Evolutionary conservation across 83 land plant species (phyloP), one percentile per base, ranked within the genome.

Genomic region (Thuja plicata): DNA sequence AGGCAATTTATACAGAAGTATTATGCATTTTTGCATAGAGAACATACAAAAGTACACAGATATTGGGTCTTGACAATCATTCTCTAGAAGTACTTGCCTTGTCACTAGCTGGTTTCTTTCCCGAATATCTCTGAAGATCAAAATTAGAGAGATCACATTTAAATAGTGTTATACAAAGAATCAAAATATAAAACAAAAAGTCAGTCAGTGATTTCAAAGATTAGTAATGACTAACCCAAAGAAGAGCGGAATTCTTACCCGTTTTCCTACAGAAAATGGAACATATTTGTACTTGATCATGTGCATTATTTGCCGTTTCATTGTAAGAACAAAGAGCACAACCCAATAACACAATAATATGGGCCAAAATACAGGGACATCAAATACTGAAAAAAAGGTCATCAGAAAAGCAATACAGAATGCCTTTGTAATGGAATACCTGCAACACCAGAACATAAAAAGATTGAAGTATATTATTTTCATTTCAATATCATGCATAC

Each of bases 331-430:
- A 79, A 96, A 95, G 45, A 95, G 93, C 41, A 96, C 92, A 76
- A 96, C 55, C 98, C 97, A 96, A 89, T 96, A 96, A 81, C 94
- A 88, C 73, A 96, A 89, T 4, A 96, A 90, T 46, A 95, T 96
- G 6, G 98, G 98, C 97, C 97, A 96, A 87, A 96, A 96, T 11
- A 96, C 98, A 52, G 98, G 98, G 41, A 96, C 95, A 91, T 96
- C 98, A 88, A 96, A 95, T 37, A 90, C 91, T 43, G 93, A 87
- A 89, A 95, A 96, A 90, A 96, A 96, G 50, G 97, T 95, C 93
- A 95, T 82, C 77, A 92, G 90, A 92, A 96, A 96, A 21, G 95
- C 95, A 88, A 94, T 93, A 81, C 88, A 88, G 66, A 94, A 92
- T 17, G 95, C 95, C 89, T 92, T 94, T 83, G 95, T 93, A 40